phyloP scores from a whole-genome alignment of 1,284 basidiomycete genomes.

The Thelephora terrestris region DNA sequence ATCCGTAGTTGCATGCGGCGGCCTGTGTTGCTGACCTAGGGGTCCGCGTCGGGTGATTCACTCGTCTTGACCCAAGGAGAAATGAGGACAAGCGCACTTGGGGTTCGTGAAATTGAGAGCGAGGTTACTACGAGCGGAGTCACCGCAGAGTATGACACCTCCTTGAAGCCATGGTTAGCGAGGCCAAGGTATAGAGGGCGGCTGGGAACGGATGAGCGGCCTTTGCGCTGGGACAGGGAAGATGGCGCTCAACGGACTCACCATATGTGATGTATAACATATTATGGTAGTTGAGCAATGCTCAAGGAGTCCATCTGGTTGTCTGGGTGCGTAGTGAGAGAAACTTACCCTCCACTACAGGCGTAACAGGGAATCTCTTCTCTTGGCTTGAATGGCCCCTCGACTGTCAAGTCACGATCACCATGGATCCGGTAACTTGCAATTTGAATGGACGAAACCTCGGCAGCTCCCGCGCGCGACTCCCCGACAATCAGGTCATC shows the following conservation, averaged over 20 bases:
- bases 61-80: slow-evolving; percentile 52
- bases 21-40: slow-evolving; percentile 23
- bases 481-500: neutral
- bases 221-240: slow-evolving; percentile 11
- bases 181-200: slow-evolving; percentile 53
- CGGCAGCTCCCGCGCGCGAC: neutral
- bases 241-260: slow-evolving; percentile 24
- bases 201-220: slow-evolving; percentile 44
- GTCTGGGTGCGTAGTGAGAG: slow-evolving; percentile 11
- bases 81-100: slow-evolving; percentile 39
- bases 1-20: slow-evolving; percentile 14
- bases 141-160: slow-evolving; percentile 54
- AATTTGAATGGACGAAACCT: slow-evolving; percentile 15
- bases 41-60: slow-evolving; percentile 21
- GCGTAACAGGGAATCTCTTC: slow-evolving; percentile 27
- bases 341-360: slow-evolving; percentile 19
- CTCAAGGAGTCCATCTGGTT: slow-evolving; percentile 20
- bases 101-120: slow-evolving; percentile 34
- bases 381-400: slow-evolving; percentile 15
- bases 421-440: slow-evolving; percentile 30
- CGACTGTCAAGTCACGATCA: slow-evolving; percentile 9
- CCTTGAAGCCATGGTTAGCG: slow-evolving; percentile 31
- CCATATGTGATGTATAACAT: too few relatives aligned
- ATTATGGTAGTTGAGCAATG: slow-evolving; percentile 15
- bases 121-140: slow-evolving; percentile 68